Evolutionary conservation across 2,329 filamentous ascomycete species (phyloP).

Genomic region (Colletotrichum sp.): DNA sequence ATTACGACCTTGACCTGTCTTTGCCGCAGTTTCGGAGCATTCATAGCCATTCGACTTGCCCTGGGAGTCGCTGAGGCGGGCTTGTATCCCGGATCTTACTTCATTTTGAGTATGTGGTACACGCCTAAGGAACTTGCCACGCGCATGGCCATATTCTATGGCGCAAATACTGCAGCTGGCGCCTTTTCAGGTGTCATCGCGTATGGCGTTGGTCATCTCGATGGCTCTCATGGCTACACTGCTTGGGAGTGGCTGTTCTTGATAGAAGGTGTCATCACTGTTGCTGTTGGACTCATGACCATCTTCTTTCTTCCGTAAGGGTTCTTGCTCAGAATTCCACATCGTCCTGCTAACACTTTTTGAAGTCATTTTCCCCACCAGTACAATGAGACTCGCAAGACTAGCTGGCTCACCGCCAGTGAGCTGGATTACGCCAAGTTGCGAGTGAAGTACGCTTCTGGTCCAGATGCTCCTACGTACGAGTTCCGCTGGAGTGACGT

Average conservation of each 20-base stretch:
- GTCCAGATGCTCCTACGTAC: constrained; percentile 7
- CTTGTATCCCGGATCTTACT: background rate
- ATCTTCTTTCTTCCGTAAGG: background rate
- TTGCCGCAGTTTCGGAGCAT: background rate
- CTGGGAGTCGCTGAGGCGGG: background rate
- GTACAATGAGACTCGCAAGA: background rate
- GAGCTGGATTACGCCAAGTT: background rate
- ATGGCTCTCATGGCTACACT: background rate
- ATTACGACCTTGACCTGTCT: background rate
- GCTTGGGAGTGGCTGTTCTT: background rate
- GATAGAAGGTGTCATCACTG: background rate
- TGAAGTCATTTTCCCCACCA: background rate
- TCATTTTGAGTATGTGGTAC: background rate
- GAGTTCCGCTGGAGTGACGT: constrained; percentile 25
- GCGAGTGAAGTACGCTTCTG: background rate
- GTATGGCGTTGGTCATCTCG: background rate
- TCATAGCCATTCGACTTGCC: background rate
- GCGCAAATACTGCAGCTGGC: background rate
- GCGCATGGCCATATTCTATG: background rate
- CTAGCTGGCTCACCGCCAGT: background rate
- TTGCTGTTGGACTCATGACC: background rate
- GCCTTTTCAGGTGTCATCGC: background rate
- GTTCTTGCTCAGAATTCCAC: background rate
- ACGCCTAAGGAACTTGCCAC: background rate
- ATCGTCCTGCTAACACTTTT: background rate